Evolutionary conservation across 2,329 filamentous ascomycete genomes (phyloP), one percentile per base, ranked within the genome.

Genomic region (Fusarium zealandicum): DNA sequence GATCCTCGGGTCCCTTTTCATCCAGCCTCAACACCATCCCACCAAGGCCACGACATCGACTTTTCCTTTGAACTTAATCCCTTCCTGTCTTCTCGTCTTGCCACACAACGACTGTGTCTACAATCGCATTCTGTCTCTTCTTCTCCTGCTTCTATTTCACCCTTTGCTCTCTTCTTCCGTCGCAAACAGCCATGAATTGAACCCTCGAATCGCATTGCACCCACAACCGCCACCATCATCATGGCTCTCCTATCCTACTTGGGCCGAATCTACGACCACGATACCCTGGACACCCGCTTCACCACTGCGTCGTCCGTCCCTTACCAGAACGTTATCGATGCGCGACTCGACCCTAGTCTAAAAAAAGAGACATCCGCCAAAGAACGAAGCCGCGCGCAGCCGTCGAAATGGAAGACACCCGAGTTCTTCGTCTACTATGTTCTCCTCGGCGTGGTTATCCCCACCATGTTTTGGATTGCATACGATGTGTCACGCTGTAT

Each of bases 401-500:
- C 86, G 30, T 83, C 93, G 36, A 89, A 84, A 86, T 99, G 93
- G 93, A 85, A 82, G 18, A 96, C 92, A 0, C 82, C 83, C 3
- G 95, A 99, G 75, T 98, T 95, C 77, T 89, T 85, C 71, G 65
- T 92, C 47, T 98, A 99, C 77, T 89, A 87, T 64, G 40, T 89
- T 16, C 75, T 90, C 62, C 84, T 97, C 65, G 57, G 81, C 25
- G 70, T 84, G 6, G 80, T 80, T 49, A 80, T 98, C 20, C 91
- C 92, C 8, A 82, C 87, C 67, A 99, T 99, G 93, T 92, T 96
- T 75, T 96, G 92, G 79, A 81, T 88, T n/a, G 88, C 89, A 9
- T 90, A 92, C 64, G 85, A 90, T 75, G 92, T 96, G 38, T 99
- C 95, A 18, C 84, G 87, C 75, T 83, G 93, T 93, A 75, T 52